Conservation (phyloP, 2,329 filamentous ascomycete species). For the Penicillium janthinellum region DNA sequence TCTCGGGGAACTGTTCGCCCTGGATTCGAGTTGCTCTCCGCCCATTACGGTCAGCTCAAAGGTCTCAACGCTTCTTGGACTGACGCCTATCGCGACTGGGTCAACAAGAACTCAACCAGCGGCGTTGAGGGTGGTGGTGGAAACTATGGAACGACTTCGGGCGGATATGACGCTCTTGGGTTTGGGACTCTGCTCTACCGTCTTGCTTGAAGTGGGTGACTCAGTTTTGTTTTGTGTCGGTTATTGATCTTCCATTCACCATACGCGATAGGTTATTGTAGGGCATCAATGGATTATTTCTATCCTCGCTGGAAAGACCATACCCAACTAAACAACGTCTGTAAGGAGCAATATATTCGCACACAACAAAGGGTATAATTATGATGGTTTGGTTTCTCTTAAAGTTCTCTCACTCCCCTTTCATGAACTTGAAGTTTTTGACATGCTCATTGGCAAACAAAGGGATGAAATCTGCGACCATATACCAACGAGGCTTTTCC, state of each 20-base stretch:
- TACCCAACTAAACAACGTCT: too few relatives aligned
- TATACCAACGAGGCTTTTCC: constrained; percentile 32
- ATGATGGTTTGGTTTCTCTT: background rate
- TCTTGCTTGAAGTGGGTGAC: background rate
- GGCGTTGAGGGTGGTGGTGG: constrained; percentile 51
- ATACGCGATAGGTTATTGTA: background rate
- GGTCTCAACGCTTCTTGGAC: constrained; percentile 43
- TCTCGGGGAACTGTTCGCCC: constrained; percentile 42
- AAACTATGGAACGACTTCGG: constrained; percentile 45
- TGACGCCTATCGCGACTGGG: constrained; percentile 40
- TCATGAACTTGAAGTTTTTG: background rate
- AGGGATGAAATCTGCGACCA: constrained; percentile 28
- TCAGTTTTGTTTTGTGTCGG: too few relatives aligned
- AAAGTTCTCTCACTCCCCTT: background rate
- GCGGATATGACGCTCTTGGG: constrained; percentile 47
- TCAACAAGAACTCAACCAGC: constrained; percentile 31
- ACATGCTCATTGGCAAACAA: constrained; percentile 30
- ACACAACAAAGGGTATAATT: too few relatives aligned
- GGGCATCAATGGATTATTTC: background rate
- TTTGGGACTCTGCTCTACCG: constrained; percentile 39
- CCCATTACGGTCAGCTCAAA: constrained; percentile 45
- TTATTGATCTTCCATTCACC: too few relatives aligned
- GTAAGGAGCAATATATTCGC: too few relatives aligned
- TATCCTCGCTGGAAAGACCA: background rate
- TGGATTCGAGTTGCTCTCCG: constrained; percentile 44